These are phyloP conservation scores for Saccharomycopsis synnaedendra DNA, from an alignment of 805 yeast genomes.

Conservation along the genomic window DNA sequence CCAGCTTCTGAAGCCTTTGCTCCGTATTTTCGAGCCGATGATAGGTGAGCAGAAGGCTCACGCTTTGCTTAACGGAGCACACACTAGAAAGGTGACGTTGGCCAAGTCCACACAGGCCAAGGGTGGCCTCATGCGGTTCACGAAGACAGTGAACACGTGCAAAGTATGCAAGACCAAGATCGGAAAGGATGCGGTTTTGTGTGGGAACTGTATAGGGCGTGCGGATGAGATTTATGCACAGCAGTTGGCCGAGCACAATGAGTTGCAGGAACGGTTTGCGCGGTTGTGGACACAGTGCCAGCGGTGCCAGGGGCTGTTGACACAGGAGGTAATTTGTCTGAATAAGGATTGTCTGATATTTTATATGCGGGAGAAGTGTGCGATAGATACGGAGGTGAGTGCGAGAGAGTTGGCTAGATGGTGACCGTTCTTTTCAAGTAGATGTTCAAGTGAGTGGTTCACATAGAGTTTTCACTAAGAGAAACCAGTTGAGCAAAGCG, in stretches of 20 bases:
- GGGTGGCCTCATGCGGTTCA: constrained; percentile 90
- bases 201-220: constrained; percentile 62
- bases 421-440: constrained; percentile 3
- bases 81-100: constrained; percentile 66
- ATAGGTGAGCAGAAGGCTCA: constrained; percentile 77
- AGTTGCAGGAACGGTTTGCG: constrained; percentile 71
- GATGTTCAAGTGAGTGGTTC: not conserved
- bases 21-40: constrained; percentile 91
- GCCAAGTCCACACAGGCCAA: constrained; percentile 21
- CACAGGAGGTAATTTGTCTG: constrained; percentile 90
- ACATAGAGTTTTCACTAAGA: too few species aligned
- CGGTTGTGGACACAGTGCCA: constrained; percentile 97
- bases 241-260: constrained; percentile 69
- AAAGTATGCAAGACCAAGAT: constrained; percentile 82
- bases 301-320: constrained; percentile 91
- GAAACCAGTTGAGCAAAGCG: too few species aligned
- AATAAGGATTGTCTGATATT: constrained; percentile 96
- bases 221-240: constrained; percentile 76
- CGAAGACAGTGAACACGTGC: constrained; percentile 81
- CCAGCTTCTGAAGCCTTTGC: constrained; percentile 84
- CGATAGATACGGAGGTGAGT: constrained; percentile 54
- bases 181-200: constrained; percentile 51
- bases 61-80: constrained; percentile 72
- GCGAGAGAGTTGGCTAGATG: constrained; percentile 36
- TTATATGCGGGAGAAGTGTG: constrained; percentile 87